Evolutionary conservation across 495 filamentous ascomycete species (phyloP).

Genomic region (Annulohypoxylon nitens): DNA sequence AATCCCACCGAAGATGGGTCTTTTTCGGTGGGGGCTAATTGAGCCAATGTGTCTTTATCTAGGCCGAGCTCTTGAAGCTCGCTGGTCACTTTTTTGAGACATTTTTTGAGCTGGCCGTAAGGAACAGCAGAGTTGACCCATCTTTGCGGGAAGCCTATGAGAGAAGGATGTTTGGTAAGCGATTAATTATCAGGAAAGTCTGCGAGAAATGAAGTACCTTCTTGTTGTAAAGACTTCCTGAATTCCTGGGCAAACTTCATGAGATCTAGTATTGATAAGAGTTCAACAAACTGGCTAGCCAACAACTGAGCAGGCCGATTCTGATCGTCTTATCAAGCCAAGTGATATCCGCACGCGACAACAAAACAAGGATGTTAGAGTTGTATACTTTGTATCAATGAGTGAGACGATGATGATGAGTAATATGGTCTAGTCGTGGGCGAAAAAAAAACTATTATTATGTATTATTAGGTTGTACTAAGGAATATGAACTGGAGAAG

Average conservation of each 20-base stretch:
- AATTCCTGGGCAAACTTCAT: constrained; percentile 86
- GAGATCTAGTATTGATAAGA: constrained; percentile 14
- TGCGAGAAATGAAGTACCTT: constrained; percentile 52
- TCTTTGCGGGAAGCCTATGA: constrained; percentile 66
- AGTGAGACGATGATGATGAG: neutral
- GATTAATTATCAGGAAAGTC: neutral
- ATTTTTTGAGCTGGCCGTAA: constrained; percentile 80
- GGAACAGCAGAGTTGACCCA: constrained; percentile 79
- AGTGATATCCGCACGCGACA: neutral
- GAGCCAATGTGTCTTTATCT: constrained; percentile 68
- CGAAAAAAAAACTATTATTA: too few relatives aligned
- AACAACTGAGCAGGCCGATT: neutral
- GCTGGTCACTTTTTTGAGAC: constrained; percentile 73
- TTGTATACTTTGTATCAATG: neutral
- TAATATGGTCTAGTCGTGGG: too few relatives aligned
- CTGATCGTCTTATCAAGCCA: neutral
- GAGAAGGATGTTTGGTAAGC: constrained; percentile 15
- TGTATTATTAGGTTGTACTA: neutral
- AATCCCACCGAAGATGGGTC: constrained; percentile 48
- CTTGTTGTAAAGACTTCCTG: constrained; percentile 67
- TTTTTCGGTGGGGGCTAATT: constrained; percentile 59
- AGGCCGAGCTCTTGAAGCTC: constrained; percentile 74
- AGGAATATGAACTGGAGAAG: neutral
- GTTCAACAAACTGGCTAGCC: neutral
- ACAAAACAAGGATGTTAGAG: neutral